Percentiles rank a stretch among this genome's conserved stretches.
phyloP scores from a whole-genome alignment of 495 filamentous ascomycete genomes.

The Lepraria neglecta region DNA sequence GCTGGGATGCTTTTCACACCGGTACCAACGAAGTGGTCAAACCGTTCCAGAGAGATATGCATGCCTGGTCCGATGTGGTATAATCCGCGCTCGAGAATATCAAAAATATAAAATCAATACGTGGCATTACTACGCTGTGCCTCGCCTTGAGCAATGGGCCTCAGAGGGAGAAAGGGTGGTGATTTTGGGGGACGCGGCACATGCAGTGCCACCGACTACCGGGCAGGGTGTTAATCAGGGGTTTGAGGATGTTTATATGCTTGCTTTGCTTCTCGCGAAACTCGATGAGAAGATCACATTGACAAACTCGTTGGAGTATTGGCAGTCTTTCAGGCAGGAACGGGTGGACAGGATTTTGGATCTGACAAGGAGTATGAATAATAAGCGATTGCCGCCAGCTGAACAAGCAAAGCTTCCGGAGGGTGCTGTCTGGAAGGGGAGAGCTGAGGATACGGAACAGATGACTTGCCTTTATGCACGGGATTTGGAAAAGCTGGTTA shows the following conservation, averaged over 20 bases:
- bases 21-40: slow-evolving; percentile 36
- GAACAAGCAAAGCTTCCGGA: slow-evolving; percentile 2
- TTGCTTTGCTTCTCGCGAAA: slow-evolving; percentile 16
- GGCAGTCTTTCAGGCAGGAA: slow-evolving; percentile 34
- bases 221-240: slow-evolving; percentile 41
- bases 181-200: slow-evolving; percentile 23
- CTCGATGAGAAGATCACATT: slow-evolving; percentile 8
- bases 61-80: slow-evolving; percentile 36
- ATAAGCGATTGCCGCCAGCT: slow-evolving; percentile 30
- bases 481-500: slow-evolving; percentile 31
- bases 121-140: slow-evolving; percentile 42
- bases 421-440: slow-evolving; percentile 30
- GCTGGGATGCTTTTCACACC: slow-evolving; percentile 33
- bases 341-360: slow-evolving; percentile 32
- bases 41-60: slow-evolving; percentile 31
- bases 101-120: slow-evolving; percentile 30
- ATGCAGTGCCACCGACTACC: slow-evolving; percentile 42
- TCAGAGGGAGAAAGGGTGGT: slow-evolving; percentile 33
- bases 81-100: slow-evolving; percentile 34
- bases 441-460: slow-evolving; percentile 33
- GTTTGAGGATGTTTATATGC: slow-evolving; percentile 38
- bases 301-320: slow-evolving; percentile 24
- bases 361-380: slow-evolving; percentile 34
- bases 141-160: slow-evolving; percentile 36
- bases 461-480: slow-evolving; percentile 33